Evolutionary conservation across 1,139 yeast genomes (phyloP), one percentile per base, ranked within the genome.

Genomic region (Magnusiomyces tetraspermus): DNA sequence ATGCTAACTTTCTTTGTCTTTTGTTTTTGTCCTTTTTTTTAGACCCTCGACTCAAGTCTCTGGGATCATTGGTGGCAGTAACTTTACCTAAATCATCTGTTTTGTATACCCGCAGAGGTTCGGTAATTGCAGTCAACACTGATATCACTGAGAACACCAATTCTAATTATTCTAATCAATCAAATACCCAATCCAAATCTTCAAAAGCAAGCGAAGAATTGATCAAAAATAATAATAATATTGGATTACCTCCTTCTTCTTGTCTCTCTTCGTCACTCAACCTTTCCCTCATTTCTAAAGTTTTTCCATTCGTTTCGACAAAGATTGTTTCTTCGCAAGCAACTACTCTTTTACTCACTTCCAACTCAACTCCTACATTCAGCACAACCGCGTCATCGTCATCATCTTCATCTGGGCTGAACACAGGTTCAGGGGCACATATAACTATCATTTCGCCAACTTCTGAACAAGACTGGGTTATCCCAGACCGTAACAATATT

Each of bases 11-110:
- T n/a, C n/a, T n/a, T n/a, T n/a, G n/a, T n/a, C n/a, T n/a, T n/a
- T n/a, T n/a, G n/a, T n/a, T n/a, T n/a, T n/a, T n/a, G n/a, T n/a
- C n/a, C n/a, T n/a, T 10, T 17, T 38, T 17, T 38, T 11, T 19
- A 38, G 43, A 43, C 22, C 46, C 46, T n/a, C n/a, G 37, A n/a
- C 22, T 43, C 19, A 43, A 43, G 36, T 26, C 36, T n/a, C 22
- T 43, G 3, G 46, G 46, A 26, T 26, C 46, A 2, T n/a, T 43
- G 6, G 46, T 43, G 8, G 31, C 46, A n/a, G 46, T 24, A 8
- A 15, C 36, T 4, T n/a, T 43, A 3, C 46, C 46, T 8, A n/a
- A 33, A 8, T 43, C 46, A 17, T 19, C 46, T 6, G 15, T 36
- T 2, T 15, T 43, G 6, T 43, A 43, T 22, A 43, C 46, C 10